Base-by-base conservation (phyloP, 257 asterid genomes). In the Mentha longifolia region DNA sequence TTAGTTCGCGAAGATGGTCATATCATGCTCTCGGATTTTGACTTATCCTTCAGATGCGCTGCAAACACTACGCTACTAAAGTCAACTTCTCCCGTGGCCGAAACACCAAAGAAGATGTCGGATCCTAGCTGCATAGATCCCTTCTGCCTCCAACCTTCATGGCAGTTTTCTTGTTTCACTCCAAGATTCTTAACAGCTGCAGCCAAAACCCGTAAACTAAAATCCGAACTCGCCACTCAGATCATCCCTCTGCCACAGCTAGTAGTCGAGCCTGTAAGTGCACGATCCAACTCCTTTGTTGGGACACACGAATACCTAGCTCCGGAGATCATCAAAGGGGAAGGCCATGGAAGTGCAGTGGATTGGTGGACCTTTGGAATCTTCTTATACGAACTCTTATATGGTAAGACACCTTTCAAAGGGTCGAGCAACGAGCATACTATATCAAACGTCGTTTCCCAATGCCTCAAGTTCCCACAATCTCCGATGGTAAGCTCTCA, bases 311-410 rank as follows among this genome's bases (percentile, higher is more conserved):
- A 92, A 16, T 92, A 92, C 80, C 66, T 92, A 56, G 98, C 98
- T 46, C 98, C 98, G 0, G 98, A 92, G 85, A 85, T 92, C 70
- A 79, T 92, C 75, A 85, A 70, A 79, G 97, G 98, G 31, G 96
- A 88, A 75, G 97, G 98, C 17, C 96, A 92, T 56, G 97, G 98
- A 35, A 88, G 95, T 67, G 84, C 95, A 1, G 97, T 92, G 45
- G 98, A 92, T 70, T 93, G 98, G 98, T 93, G 98, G 98, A 80
- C 93, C 25, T 80, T 87, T 15, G 98, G 98, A 0, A 81, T 93
- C 47, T 83, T 91, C 31, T 56, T 89, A 4, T 89, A 87, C 47
- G 97, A 91, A 79, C 91, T 93, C 76, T 80, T 93, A 17, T 93
- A 88, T 13, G 94, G 97, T 0, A 79, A 49, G 80, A 88, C 97